Evolutionary conservation across 192 early-diverging fungal genomes (phyloP).

Genomic region (Coemansia erecta): DNA sequence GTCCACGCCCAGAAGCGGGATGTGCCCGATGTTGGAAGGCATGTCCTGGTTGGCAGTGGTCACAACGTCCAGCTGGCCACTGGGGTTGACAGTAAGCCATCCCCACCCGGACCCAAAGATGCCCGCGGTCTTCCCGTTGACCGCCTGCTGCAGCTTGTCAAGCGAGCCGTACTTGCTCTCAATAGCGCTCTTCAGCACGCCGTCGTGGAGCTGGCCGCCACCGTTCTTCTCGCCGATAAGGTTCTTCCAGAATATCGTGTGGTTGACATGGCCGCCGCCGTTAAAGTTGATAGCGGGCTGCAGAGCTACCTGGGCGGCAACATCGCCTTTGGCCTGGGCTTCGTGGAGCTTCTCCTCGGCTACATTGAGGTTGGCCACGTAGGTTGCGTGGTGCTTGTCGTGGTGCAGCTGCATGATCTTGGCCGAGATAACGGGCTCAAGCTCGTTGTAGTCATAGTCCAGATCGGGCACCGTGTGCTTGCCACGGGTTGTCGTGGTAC

Average conservation of each 20-base stretch:
- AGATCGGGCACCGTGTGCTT: constrained; percentile 90
- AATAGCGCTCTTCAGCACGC: constrained; percentile 70
- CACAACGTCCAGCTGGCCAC: constrained; percentile 78
- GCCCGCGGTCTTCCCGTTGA: constrained; percentile 75
- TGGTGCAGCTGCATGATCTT: constrained; percentile 97
- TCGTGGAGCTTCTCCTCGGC: constrained; percentile 87
- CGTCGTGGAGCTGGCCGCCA: constrained; percentile 67
- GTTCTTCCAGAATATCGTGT: constrained; percentile 94
- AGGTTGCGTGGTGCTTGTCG: constrained; percentile 92
- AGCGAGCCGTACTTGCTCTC: constrained; percentile 80
- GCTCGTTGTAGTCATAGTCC: constrained; percentile 78
- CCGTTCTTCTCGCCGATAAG: constrained; percentile 78
- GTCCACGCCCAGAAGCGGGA: constrained; percentile 88
- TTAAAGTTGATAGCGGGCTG: constrained; percentile 88
- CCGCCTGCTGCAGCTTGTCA: constrained; percentile 71
- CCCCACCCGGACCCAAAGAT: constrained; percentile 95
- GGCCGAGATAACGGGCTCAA: constrained; percentile 89
- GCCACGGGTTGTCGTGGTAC: constrained; percentile 13
- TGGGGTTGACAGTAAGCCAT: constrained; percentile 92
- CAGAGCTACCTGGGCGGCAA: constrained; percentile 70
- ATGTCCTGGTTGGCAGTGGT: constrained; percentile 89
- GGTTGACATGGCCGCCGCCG: constrained; percentile 90
- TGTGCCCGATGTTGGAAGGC: constrained; percentile 56
- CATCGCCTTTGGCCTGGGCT: constrained; percentile 67
- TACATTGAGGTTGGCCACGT: constrained; percentile 83